A percentile compares a stretch with the other conserved stretches of the same genome.
phyloP scores from a whole-genome alignment of 371 early-diverging fungal species.

The Amoeboaphelidium occidentale region DNA sequence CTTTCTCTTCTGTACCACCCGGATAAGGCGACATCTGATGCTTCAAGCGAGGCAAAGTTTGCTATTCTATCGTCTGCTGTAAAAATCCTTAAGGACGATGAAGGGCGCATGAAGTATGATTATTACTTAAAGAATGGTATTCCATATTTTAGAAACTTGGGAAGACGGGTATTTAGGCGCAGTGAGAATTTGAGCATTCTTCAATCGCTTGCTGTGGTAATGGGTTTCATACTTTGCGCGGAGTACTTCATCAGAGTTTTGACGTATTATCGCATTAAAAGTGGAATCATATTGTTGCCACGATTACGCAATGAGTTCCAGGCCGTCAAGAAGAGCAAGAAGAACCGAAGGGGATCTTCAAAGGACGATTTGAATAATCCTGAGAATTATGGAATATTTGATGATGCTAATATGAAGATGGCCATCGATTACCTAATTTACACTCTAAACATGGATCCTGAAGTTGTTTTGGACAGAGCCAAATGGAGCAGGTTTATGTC shows the following conservation, averaged over 20 bases:
- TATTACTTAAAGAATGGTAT: neutral
- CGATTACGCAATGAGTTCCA: neutral
- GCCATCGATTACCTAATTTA: neutral
- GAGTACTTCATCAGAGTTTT: neutral
- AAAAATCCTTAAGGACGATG: neutral
- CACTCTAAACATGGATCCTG: neutral
- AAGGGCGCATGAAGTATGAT: neutral
- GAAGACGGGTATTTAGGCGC: neutral
- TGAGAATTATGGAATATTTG: neutral
- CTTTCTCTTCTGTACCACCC: slow-evolving; percentile 7
- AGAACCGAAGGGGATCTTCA: neutral
- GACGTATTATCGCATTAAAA: neutral
- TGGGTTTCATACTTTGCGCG: neutral
- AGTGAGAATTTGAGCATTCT: neutral
- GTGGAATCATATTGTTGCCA: neutral
- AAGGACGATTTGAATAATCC: neutral
- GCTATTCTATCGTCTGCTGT: neutral
- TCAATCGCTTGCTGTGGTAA: neutral
- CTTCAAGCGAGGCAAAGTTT: neutral
- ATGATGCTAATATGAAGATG: neutral
- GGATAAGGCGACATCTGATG: slow-evolving; percentile 2
- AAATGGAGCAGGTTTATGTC: too few relatives aligned
- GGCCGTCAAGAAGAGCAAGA: neutral
- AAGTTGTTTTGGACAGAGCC: neutral
- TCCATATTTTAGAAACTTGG: neutral